Conservation (phyloP, 179 eudicot genomes). For the Actinidia chinensis region DNA sequence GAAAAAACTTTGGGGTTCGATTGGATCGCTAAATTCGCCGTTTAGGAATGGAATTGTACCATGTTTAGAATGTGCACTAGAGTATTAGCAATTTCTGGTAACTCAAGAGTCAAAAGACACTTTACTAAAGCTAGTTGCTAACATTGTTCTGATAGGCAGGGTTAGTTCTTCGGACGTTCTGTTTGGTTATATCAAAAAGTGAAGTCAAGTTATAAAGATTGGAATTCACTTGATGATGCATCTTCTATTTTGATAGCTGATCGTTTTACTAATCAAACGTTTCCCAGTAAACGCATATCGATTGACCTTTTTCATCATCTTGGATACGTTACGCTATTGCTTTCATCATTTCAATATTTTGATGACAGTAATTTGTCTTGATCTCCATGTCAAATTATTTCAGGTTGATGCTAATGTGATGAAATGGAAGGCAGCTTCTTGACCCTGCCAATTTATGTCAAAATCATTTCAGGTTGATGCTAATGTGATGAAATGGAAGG, state of each 20-base stretch:
- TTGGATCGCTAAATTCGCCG: too few species aligned
- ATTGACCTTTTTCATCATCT: background rate
- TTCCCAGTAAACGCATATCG: background rate
- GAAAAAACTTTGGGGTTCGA: too few species aligned
- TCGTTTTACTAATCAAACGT: background rate
- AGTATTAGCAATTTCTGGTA: too few species aligned
- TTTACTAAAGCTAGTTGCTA: background rate
- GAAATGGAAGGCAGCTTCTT: too few species aligned
- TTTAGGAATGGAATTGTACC: too few species aligned
- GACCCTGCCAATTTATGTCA: too few species aligned
- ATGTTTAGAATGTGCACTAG: too few species aligned
- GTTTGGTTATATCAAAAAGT: background rate
- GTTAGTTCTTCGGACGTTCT: background rate
- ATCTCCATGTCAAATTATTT: background rate
- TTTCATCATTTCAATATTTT: background rate
- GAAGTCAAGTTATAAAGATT: too few species aligned
- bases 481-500: too few species aligned
- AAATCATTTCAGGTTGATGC: too few species aligned
- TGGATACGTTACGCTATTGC: background rate
- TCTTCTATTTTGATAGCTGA: conserved; percentile 8
- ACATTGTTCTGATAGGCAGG: background rate
- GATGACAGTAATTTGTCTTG: background rate
- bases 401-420: background rate
- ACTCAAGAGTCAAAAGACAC: too few species aligned
- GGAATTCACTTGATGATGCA: background rate